A percentile compares a stretch with the other conserved stretches of the same genome.
These are phyloP conservation scores for Microbotryum lychnidis-dioicae DNA, from an alignment of 1,284 basidiomycete genomes.

Conservation along the genomic window DNA sequence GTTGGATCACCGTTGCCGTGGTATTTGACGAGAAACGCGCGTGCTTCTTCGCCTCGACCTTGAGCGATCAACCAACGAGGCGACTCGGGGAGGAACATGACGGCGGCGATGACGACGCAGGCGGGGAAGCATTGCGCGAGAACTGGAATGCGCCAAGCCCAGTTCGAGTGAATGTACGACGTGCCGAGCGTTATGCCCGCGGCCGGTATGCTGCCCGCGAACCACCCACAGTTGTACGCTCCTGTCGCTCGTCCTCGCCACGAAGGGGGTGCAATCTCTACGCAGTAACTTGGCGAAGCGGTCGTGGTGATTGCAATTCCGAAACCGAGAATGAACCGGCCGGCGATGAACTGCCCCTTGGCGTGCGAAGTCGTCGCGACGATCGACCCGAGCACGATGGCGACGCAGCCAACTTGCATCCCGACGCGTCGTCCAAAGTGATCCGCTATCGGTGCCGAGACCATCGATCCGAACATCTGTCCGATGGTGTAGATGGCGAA, in stretches of 20 bases:
- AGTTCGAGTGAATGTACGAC: constrained; percentile 38
- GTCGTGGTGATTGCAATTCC: constrained; percentile 45
- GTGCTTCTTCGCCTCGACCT: constrained; percentile 15
- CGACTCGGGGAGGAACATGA: constrained; percentile 29
- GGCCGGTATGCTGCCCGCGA: constrained; percentile 38
- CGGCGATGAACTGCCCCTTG: not conserved
- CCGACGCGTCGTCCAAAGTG: constrained; percentile 39
- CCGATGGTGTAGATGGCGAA: constrained; percentile 29
- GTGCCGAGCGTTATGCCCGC: constrained; percentile 40
- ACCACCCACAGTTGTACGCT: constrained; percentile 47
- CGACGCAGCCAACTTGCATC: too few species aligned
- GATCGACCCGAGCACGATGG: too few species aligned
- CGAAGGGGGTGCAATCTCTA: constrained; percentile 55
- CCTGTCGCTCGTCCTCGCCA: constrained; percentile 56
- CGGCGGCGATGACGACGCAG: constrained; percentile 23
- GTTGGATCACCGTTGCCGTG: constrained; percentile 16
- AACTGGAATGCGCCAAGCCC: constrained; percentile 37
- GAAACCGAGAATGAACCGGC: constrained; percentile 32
- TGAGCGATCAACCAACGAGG: constrained; percentile 18
- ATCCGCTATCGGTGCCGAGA: constrained; percentile 39
- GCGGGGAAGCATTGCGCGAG: constrained; percentile 36
- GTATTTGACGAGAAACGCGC: constrained; percentile 20
- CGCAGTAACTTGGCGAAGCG: constrained; percentile 48
- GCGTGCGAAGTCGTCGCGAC: too few species aligned
- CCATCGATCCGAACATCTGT: constrained; percentile 27